A percentile compares a stretch with the other conserved stretches of the same genome.
phyloP scores from a whole-genome alignment of 257 asterid species.

The Coffea canephora region DNA sequence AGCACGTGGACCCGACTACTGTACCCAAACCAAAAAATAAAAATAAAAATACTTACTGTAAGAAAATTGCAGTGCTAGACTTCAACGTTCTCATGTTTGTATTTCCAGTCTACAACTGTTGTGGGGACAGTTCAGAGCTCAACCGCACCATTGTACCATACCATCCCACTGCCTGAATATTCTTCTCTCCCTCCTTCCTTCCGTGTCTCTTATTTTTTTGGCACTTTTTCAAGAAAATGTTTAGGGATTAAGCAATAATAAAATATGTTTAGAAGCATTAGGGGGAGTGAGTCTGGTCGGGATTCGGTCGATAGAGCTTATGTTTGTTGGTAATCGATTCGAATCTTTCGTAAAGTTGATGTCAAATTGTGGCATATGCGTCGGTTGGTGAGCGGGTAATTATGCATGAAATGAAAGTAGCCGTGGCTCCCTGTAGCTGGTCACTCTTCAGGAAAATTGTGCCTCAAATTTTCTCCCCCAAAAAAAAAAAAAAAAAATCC shows the following conservation, averaged over 20 bases:
- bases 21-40: background rate
- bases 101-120: background rate
- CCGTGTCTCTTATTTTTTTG: background rate
- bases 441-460: too few relatives aligned
- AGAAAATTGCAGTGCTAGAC: background rate
- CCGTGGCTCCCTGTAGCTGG: background rate
- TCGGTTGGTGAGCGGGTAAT: background rate
- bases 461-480: too few relatives aligned
- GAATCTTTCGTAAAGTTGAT: background rate
- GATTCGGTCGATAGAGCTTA: background rate
- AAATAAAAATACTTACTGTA: background rate
- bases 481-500: too few relatives aligned
- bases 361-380: background rate
- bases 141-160: background rate
- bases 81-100: background rate
- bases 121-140: background rate
- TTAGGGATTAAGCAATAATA: too few relatives aligned
- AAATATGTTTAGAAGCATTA: background rate
- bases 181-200: too few relatives aligned
- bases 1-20: background rate
- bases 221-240: too few relatives aligned
- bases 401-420: background rate
- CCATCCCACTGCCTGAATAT: too few relatives aligned
- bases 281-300: background rate
- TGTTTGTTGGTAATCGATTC: too few relatives aligned